Conservation (phyloP, 768 basidiomycete species). For the Leccinellum luteum region DNA sequence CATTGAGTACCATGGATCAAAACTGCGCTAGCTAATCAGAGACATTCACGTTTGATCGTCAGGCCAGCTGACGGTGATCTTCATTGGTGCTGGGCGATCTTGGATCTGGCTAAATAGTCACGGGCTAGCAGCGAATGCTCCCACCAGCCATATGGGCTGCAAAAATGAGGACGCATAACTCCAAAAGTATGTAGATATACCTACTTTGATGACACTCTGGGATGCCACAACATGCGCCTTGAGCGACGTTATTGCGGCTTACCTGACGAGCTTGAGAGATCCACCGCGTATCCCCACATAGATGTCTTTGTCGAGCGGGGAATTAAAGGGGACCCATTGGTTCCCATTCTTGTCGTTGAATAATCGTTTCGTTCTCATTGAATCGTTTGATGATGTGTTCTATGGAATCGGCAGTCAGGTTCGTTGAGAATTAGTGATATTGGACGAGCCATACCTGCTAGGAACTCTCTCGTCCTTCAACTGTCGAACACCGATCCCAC, state of each 20-base stretch:
- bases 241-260: slow-evolving; percentile 65
- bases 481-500: slow-evolving; percentile 84
- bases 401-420: slow-evolving; percentile 52
- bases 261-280: slow-evolving; percentile 72
- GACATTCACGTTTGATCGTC: slow-evolving; percentile 71
- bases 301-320: slow-evolving; percentile 71
- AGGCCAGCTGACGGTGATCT: slow-evolving; percentile 66
- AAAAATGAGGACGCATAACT: slow-evolving; percentile 9
- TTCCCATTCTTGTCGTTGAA: slow-evolving; percentile 67
- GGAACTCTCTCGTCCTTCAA: slow-evolving; percentile 65
- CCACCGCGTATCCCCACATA: slow-evolving; percentile 70
- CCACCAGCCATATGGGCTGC: slow-evolving; percentile 80
- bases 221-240: slow-evolving; percentile 69
- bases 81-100: slow-evolving; percentile 55
- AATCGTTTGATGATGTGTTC: slow-evolving; percentile 80
- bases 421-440: not conserved
- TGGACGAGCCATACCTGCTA: slow-evolving; percentile 49
- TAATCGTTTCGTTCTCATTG: slow-evolving; percentile 79
- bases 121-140: slow-evolving; percentile 80
- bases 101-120: slow-evolving; percentile 78
- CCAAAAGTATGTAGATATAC: not conserved
- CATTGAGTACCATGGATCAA: slow-evolving; percentile 3
- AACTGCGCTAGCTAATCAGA: slow-evolving; percentile 5
- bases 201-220: slow-evolving; percentile 62
- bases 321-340: slow-evolving; percentile 76